A percentile compares a stretch with the other conserved stretches of the same genome.
phyloP scores from a whole-genome alignment of 176 grass and related monocot genomes.

The Secale cereale region DNA sequence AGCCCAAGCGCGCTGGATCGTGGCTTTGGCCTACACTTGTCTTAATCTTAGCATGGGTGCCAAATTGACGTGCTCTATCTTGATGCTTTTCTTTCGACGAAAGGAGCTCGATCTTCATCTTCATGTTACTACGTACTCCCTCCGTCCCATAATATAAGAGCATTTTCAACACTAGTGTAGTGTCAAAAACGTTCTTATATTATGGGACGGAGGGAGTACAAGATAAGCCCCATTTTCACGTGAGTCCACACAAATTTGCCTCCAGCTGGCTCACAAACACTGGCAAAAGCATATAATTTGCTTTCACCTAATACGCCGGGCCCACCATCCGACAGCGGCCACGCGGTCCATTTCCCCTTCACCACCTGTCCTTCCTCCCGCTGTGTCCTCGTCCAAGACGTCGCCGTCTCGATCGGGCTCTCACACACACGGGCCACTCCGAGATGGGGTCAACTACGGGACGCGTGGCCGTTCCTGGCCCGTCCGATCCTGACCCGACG shows the following conservation, averaged over 20 bases:
- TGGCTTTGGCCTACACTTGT: background rate
- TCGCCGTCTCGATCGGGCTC: background rate
- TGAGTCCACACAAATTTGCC: background rate
- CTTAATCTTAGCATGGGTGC: background rate
- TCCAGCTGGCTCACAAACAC: background rate
- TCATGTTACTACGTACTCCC: too few species aligned
- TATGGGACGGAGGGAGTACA: too few species aligned
- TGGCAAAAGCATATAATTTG: too few species aligned
- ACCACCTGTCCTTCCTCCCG: background rate
- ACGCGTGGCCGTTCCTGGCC: background rate
- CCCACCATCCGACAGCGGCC: background rate
- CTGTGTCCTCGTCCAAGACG: background rate
- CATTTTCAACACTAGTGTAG: too few species aligned
- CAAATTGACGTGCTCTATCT: background rate
- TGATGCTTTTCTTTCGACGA: background rate
- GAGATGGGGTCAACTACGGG: background rate
- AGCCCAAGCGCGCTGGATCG: background rate
- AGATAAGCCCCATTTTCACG: background rate
- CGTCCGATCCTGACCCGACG: conserved; percentile 3
- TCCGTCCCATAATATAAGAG: too few species aligned
- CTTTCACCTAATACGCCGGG: background rate
- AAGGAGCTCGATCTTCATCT: too few species aligned
- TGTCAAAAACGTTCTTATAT: too few species aligned
- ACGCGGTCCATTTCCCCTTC: background rate
- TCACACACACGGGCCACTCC: background rate